These are phyloP conservation scores for Raphanus raphanistrum DNA, from an alignment of 345 rosid species.

Conservation along the genomic window DNA sequence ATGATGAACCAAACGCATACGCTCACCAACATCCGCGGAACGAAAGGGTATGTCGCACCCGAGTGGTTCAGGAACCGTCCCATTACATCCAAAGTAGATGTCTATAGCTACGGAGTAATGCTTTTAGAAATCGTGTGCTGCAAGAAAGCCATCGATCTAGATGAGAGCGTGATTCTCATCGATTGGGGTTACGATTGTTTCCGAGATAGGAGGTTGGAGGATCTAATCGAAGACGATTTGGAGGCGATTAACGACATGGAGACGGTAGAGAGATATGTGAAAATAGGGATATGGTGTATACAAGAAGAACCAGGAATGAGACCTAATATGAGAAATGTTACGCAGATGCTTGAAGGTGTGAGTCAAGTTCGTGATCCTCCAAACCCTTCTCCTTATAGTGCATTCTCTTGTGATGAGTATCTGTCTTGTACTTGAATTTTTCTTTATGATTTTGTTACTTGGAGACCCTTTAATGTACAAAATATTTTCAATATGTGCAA, in stretches of 20 bases:
- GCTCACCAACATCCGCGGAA: constrained; percentile 41
- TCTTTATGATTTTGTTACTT: too few species aligned
- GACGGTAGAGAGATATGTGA: constrained; percentile 44
- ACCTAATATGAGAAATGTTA: constrained; percentile 48
- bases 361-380: constrained; percentile 36
- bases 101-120: constrained; percentile 43
- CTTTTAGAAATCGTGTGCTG: constrained; percentile 40
- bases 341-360: constrained; percentile 46
- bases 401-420: background rate
- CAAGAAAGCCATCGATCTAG: constrained; percentile 35
- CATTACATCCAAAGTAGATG: constrained; percentile 40
- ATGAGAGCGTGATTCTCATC: constrained; percentile 9
- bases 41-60: constrained; percentile 48
- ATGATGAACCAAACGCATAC: constrained; percentile 44
- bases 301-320: constrained; percentile 46
- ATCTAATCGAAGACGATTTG: constrained; percentile 39
- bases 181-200: constrained; percentile 57
- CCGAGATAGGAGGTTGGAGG: constrained; percentile 24
- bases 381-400: constrained; percentile 16
- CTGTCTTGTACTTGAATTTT: constrained; percentile 2
- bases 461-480: too few species aligned
- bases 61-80: constrained; percentile 52
- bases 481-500: too few species aligned
- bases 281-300: constrained; percentile 61
- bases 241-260: constrained; percentile 42